These are phyloP conservation scores for Albizia julibrissin DNA, from an alignment of 306 rosid genomes.

Conservation along the genomic window DNA sequence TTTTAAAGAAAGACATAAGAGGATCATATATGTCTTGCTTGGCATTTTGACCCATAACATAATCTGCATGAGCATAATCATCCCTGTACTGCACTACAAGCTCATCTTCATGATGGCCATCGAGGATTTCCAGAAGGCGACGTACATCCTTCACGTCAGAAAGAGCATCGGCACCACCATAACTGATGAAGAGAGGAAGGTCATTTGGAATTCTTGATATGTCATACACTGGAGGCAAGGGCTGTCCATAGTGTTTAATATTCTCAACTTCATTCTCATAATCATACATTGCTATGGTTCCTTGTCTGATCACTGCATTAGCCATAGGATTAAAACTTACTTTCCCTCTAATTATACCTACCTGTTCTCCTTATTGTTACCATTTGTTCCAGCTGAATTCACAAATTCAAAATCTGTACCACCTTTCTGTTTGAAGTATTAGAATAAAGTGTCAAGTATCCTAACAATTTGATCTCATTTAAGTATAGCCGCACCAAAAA, in stretches of 20 bases:
- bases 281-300: constrained; percentile 67
- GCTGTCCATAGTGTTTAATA: constrained; percentile 61
- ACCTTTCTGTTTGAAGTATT: neutral
- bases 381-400: neutral
- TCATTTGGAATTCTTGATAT: constrained; percentile 65
- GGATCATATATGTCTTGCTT: constrained; percentile 68
- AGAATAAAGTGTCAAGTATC: neutral
- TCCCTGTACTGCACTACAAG: constrained; percentile 64
- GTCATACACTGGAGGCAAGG: constrained; percentile 71
- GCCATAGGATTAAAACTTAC: constrained; percentile 19
- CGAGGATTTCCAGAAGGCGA: constrained; percentile 50
- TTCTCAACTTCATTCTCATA: constrained; percentile 48
- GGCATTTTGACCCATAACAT: constrained; percentile 74
- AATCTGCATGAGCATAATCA: constrained; percentile 86
- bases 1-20: constrained; percentile 67
- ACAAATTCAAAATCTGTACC: neutral
- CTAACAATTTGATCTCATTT: neutral
- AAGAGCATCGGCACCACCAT: constrained; percentile 75
- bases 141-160: constrained; percentile 71
- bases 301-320: constrained; percentile 71
- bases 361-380: neutral
- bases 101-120: constrained; percentile 59
- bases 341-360: constrained; percentile 8
- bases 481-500: neutral
- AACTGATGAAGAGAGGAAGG: constrained; percentile 65